A percentile compares a stretch with the other conserved stretches of the same genome.
phyloP scores from a whole-genome alignment of 345 rosid species.

The Boechera divaricarpa region DNA sequence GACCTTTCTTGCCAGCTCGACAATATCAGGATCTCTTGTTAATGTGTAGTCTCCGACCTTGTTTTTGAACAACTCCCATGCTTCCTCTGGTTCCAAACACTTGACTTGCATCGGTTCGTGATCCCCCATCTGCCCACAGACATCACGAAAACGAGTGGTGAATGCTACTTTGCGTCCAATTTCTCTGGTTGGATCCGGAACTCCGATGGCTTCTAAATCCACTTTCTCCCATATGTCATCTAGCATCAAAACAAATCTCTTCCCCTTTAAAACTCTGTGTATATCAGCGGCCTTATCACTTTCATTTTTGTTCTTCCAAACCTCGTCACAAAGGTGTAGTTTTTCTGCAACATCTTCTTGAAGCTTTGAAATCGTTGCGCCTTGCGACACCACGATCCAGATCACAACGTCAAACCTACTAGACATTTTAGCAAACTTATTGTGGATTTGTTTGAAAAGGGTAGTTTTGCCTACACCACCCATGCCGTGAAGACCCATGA shows the following conservation, averaged over 20 bases:
- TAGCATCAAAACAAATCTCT: neutral
- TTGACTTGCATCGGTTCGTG: neutral
- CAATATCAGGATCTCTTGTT: neutral
- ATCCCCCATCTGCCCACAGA: neutral
- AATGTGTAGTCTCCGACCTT: neutral
- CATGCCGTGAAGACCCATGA: neutral
- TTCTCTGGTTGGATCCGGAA: neutral
- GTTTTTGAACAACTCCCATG: neutral
- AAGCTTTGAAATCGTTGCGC: no score
- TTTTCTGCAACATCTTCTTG: neutral
- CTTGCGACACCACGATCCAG: no score
- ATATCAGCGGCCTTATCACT: neutral
- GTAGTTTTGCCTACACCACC: neutral
- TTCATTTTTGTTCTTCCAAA: neutral
- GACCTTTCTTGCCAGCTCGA: conserved; percentile 2
- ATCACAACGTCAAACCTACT: no score
- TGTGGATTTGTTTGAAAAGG: neutral
- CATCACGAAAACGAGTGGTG: neutral
- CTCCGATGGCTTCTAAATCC: conserved; percentile 11
- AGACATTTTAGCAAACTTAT: neutral
- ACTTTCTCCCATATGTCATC: conserved; percentile 29
- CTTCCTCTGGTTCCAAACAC: neutral
- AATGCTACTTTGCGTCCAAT: conserved; percentile 15
- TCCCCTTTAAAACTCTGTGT: neutral
- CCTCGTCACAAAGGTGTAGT: no score